Conservation (phyloP, 2,329 filamentous ascomycete species). For the Aspergillus floridensis region DNA sequence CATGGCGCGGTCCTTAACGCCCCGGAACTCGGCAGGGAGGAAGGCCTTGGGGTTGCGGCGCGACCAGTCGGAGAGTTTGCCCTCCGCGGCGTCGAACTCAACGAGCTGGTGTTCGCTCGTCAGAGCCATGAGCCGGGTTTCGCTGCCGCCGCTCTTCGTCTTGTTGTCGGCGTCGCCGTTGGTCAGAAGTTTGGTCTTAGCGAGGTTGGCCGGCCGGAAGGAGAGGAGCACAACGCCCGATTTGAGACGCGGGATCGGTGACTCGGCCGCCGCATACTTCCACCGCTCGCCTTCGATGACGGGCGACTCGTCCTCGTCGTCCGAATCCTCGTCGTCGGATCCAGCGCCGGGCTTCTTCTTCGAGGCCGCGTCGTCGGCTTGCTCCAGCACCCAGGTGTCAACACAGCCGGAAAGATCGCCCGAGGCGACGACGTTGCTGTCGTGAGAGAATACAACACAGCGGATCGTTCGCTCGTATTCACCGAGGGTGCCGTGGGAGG, state of each 20-base stretch:
- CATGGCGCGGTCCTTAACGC: conserved; percentile 75
- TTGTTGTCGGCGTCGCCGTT: conserved; percentile 43
- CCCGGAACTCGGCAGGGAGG: conserved; percentile 71
- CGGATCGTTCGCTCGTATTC: conserved; percentile 73
- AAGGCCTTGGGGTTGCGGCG: conserved; percentile 73
- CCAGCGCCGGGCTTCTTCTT: conserved; percentile 43
- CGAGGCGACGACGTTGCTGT: conserved; percentile 74
- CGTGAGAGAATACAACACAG: conserved; percentile 72
- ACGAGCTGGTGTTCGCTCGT: conserved; percentile 67
- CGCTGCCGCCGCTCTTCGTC: conserved; percentile 31
- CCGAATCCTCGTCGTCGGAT: conserved; percentile 48
- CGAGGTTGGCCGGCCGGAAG: conserved; percentile 53
- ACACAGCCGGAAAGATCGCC: conserved; percentile 81
- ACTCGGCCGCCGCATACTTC: conserved; percentile 69
- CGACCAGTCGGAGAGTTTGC: conserved; percentile 80
- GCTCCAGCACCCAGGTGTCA: conserved; percentile 77
- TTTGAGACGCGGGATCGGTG: conserved; percentile 67
- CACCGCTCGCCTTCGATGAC: conserved; percentile 65
- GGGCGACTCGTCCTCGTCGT: conserved; percentile 50
- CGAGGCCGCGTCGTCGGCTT: conserved; percentile 44
- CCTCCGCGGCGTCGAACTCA: conserved; percentile 75
- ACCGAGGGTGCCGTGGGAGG: conserved; percentile 66
- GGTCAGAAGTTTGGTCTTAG: conserved; percentile 34
- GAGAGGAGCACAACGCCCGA: conserved; percentile 65
- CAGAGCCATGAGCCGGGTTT: conserved; percentile 58